A percentile compares a stretch with the other conserved stretches of the same genome.
phyloP scores from a whole-genome alignment of 2,329 filamentous ascomycete species.

The Alternaria brassicicola region DNA sequence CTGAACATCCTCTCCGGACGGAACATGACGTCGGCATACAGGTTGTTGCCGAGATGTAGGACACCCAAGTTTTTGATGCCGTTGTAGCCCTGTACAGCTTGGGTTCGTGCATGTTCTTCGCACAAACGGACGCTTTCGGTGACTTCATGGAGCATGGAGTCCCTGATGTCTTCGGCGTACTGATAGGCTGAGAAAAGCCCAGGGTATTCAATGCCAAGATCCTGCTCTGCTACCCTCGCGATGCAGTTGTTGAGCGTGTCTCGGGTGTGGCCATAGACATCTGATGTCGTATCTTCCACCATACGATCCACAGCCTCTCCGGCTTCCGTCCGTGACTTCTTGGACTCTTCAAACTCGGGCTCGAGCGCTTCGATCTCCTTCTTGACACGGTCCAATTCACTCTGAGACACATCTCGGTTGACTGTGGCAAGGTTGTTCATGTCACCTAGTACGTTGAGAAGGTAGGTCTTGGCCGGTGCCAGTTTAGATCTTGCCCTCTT shows the following conservation, averaged over 20 bases:
- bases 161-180: slow-evolving; percentile 91
- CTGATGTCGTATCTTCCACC: slow-evolving; percentile 83
- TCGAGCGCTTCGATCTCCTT: slow-evolving; percentile 82
- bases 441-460: slow-evolving; percentile 90
- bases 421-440: slow-evolving; percentile 81
- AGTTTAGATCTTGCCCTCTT: slow-evolving; percentile 95
- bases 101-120: slow-evolving; percentile 82
- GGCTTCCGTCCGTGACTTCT: slow-evolving; percentile 78
- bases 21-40: slow-evolving; percentile 80
- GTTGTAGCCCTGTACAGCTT: slow-evolving; percentile 80
- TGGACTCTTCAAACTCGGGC: slow-evolving; percentile 82
- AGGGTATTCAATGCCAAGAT: slow-evolving; percentile 84
- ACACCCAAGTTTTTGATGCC: slow-evolving; percentile 88
- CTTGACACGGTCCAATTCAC: slow-evolving; percentile 82
- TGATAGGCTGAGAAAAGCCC: slow-evolving; percentile 84
- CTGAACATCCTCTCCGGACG: slow-evolving; percentile 93
- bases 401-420: slow-evolving; percentile 84
- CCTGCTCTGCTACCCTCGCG: slow-evolving; percentile 72
- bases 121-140: slow-evolving; percentile 77
- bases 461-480: slow-evolving; percentile 92
- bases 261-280: slow-evolving; percentile 85
- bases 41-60: slow-evolving; percentile 85
- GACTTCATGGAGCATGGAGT: slow-evolving; percentile 89
- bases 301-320: slow-evolving; percentile 79
- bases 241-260: slow-evolving; percentile 78